Base-by-base conservation (phyloP, 2,329 filamentous ascomycete species). In the Paecilomyces dactylethromorphus region DNA sequence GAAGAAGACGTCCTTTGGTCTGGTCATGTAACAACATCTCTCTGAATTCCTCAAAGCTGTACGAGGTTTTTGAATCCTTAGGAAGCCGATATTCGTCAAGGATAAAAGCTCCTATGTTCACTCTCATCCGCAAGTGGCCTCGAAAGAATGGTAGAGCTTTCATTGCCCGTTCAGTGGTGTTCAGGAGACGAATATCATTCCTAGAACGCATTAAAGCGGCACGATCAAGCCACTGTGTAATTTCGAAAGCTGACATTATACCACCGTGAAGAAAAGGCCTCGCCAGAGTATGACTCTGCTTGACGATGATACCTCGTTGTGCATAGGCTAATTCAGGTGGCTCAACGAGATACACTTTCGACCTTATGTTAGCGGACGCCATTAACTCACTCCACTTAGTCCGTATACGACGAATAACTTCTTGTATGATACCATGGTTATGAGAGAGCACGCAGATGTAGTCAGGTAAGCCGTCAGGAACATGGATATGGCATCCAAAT, bases 81-180 rank as follows among this genome's bases (percentile, higher is more conserved):
- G 74, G 69, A 18, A 61, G 56, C 13, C 69, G 68, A 56, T 74
- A 79, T 12, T 70, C 63, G 10, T 72, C 67, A 24, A 79, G 68
- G 3, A 74, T 66, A 57, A 79, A 74, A 3, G 70, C 68, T 3
- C 77, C 77, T 54, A 79, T 71, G 24, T 74, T 74, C 2, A 76
- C 69, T 45, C 77, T 70, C 74, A 79, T 76, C 11, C 73, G 73
- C 33, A 76, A 60, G 58, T 74, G 69, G 29, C 72, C 70, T 54
- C 69, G 66, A 18, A 74, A 65, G 52, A 69, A 69, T 4, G 68
- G 64, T 55, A 75, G 63, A 8, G 66, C 66, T 31, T 66, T 66
- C 21, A 78, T 63, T 15, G 69, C 71, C 24, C 61, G 62, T 45
- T 71, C 67, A 52, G 76, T 60, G 0, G 69, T 66, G 6, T 61